These are phyloP conservation scores for Leishmania major DNA, from an alignment of 208 protist species.

Conservation along the genomic window DNA sequence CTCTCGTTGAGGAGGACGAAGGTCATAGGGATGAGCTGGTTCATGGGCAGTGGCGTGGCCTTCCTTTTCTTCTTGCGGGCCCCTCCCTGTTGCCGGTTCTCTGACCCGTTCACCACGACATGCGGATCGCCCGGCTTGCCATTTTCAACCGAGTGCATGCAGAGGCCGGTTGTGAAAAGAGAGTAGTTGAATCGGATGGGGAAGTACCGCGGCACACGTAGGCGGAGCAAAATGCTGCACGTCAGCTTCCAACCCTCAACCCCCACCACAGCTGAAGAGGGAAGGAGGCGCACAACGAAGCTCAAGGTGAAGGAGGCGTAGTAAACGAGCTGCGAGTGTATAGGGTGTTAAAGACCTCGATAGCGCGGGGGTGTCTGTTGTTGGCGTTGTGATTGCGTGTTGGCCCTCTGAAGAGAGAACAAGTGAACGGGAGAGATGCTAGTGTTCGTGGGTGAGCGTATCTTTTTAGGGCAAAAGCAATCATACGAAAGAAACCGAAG, in stretches of 20 bases:
- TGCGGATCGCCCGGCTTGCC: neutral
- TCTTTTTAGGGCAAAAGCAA: neutral
- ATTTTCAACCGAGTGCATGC: neutral
- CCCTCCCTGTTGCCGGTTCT: neutral
- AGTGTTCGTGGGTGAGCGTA: neutral
- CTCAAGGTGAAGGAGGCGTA: neutral
- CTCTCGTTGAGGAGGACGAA: conserved; percentile 72
- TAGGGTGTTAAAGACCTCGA: neutral
- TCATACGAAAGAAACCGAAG: neutral
- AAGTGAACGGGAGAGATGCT: neutral
- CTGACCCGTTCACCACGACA: no score
- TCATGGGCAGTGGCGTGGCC: conserved; percentile 52
- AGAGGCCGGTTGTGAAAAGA: neutral
- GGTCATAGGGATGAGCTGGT: conserved; percentile 59
- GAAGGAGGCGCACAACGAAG: neutral
- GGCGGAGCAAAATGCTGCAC: neutral
- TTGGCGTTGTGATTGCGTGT: neutral
- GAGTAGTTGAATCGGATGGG: neutral
- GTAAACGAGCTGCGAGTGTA: neutral
- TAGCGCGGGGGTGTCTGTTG: neutral
- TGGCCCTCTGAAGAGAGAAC: neutral
- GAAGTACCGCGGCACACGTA: neutral
- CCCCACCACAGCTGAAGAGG: neutral
- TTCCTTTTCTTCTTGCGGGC: neutral
- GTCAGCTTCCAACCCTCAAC: neutral